Conservation (phyloP, 1,284 basidiomycete species). For the Polyporus tsugae region DNA sequence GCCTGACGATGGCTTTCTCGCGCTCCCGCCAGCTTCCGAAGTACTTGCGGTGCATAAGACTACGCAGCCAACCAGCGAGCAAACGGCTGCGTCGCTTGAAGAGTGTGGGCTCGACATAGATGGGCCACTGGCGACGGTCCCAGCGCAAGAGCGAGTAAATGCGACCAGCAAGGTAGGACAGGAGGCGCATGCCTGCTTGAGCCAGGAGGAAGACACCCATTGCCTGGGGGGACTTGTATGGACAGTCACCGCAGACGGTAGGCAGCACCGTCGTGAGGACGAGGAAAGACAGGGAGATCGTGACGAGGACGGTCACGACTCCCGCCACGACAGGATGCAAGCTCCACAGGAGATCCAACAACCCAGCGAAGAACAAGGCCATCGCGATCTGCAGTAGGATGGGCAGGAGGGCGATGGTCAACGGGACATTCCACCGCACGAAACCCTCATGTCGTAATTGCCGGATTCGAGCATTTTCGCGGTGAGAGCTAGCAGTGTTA, state of each 20-base stretch:
- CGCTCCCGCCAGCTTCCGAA: conserved; percentile 33
- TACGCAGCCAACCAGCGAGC: conserved; percentile 21
- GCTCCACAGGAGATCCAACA: conserved; percentile 36
- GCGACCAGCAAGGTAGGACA: conserved; percentile 17
- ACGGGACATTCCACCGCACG: conserved; percentile 32
- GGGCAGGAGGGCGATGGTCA: conserved; percentile 34
- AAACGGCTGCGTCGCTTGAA: conserved; percentile 19
- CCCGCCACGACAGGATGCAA: conserved; percentile 30
- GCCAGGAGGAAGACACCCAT: conserved; percentile 28
- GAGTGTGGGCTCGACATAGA: conserved; percentile 17
- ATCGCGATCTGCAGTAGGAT: conserved; percentile 36
- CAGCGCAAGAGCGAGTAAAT: conserved; percentile 22
- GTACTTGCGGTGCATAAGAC: conserved; percentile 22
- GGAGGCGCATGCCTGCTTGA: conserved; percentile 19
- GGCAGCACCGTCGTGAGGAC: conserved; percentile 35
- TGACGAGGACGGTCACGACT: conserved; percentile 31
- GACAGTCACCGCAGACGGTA: conserved; percentile 28
- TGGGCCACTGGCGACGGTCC: conserved; percentile 22
- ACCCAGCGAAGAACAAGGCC: conserved; percentile 36
- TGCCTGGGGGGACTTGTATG: conserved; percentile 38
- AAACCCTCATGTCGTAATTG: conserved; percentile 34
- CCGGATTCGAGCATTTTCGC: conserved; percentile 33
- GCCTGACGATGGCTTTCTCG: conserved; percentile 29
- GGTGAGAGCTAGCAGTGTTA: conserved; percentile 26
- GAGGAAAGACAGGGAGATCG: conserved; percentile 27